Base-by-base conservation (phyloP, 495 filamentous ascomycete species). In the Copromyces sp. region DNA sequence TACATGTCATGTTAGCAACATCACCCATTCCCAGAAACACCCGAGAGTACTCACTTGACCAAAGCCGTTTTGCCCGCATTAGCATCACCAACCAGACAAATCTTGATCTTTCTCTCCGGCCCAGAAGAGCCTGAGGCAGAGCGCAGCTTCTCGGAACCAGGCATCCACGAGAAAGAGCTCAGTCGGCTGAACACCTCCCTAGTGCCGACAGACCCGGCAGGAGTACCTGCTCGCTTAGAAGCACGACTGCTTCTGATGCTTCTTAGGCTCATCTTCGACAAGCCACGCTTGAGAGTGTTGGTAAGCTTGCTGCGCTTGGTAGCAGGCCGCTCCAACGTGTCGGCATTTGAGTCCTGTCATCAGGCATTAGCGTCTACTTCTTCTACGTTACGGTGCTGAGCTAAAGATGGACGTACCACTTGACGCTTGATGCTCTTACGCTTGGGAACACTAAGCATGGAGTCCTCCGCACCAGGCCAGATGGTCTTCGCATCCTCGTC, bases 31-130 rank as follows among this genome's bases (percentile, higher is more conserved):
- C 32, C 14, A 39, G 17, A 20, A 20, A 44, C 6, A 9, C 7
- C 11, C 35, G 5, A 37, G 40, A 39, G 20, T 16, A 70, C 73
- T 61, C 41, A 74, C 75, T 59, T 72, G n/a, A 45, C 45, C 9
- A 76, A 69, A 1, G 75, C 74, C 8, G 78, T 76, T 72, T 80
- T 80, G 9, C 78, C 78, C 0, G 75, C 71, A 14, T 47, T 70
- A 4, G 39, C 59, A 39, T 78, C 73, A 0, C 78, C 78, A 8
- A 79, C 42, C 3, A 80, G 14, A 42, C 70, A 74, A 4, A 80
- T 44, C 69, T 79, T 79, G 41, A 79, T 38, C 37, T 68, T 77
- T 2, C 73, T 59, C 17, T 70, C 39, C 2, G 12, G 37, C 16
- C 37, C 35, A 11, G 61, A 32, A n/a, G 65, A 65, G 14, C 70